These are phyloP conservation scores for Amniculicola lignicola DNA, from an alignment of 495 filamentous ascomycete species.

Conservation along the genomic window DNA sequence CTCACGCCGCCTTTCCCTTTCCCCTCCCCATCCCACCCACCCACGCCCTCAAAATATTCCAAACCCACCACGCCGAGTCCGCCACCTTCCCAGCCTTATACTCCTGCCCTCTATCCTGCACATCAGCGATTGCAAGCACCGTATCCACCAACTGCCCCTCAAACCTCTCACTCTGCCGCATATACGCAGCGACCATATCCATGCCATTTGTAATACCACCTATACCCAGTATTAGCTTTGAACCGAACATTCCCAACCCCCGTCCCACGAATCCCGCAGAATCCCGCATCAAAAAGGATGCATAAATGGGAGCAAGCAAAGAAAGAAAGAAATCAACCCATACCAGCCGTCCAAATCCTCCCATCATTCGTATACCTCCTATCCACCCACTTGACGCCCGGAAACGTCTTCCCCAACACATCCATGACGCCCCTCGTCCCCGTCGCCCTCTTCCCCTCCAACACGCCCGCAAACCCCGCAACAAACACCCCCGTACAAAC, in stretches of 20 bases:
- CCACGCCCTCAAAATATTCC: slow-evolving; percentile 43
- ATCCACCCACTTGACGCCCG: slow-evolving; percentile 21
- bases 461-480: slow-evolving; percentile 24
- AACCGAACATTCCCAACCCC: not conserved
- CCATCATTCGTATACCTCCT: slow-evolving; percentile 19
- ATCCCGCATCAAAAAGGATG: no score
- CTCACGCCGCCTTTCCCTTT: slow-evolving; percentile 1
- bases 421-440: slow-evolving; percentile 11
- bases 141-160: slow-evolving; percentile 46
- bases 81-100: slow-evolving; percentile 39
- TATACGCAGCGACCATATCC: slow-evolving; percentile 57
- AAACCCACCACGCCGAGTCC: slow-evolving; percentile 39
- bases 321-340: slow-evolving; percentile 20
- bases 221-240: slow-evolving; percentile 31
- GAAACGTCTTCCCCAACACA: slow-evolving; percentile 16
- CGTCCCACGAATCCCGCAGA: no score
- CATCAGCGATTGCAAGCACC: slow-evolving; percentile 50
- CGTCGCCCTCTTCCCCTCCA: slow-evolving; percentile 30
- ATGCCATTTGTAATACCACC: slow-evolving; percentile 63
- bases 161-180: slow-evolving; percentile 48
- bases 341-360: slow-evolving; percentile 47
- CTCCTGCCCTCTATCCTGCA: slow-evolving; percentile 47
- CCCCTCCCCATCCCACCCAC: slow-evolving; percentile 36
- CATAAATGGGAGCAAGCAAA: no score
- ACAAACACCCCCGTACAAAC: slow-evolving; percentile 29